Conservation (phyloP, 2,329 filamentous ascomycete species). For the Claviceps digitariae region DNA sequence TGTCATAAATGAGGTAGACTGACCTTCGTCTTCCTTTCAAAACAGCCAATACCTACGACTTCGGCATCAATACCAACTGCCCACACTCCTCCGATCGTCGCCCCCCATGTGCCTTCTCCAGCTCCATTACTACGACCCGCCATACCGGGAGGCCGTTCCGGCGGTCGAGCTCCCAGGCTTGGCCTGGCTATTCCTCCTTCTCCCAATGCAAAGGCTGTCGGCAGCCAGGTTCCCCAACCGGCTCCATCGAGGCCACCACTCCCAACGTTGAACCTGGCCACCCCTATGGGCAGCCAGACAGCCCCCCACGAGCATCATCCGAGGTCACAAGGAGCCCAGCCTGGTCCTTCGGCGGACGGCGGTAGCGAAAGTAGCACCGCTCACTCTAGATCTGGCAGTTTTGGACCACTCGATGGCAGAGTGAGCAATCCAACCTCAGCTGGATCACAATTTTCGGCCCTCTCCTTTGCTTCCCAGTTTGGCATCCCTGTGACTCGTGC, state of each 20-base stretch:
- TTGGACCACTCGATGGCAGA: conserved; percentile 61
- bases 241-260: conserved; percentile 37
- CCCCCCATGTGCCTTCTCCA: conserved; percentile 56
- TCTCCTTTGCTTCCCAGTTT: conserved; percentile 66
- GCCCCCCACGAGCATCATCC: conserved; percentile 54
- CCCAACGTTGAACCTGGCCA: conserved; percentile 73
- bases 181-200: conserved; percentile 85
- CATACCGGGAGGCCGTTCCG: conserved; percentile 55
- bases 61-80: conserved; percentile 14
- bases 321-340: conserved; percentile 37
- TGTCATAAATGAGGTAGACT: neutral
- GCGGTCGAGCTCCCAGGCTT: conserved; percentile 59
- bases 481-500: conserved; percentile 52
- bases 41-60: conserved; percentile 11
- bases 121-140: conserved; percentile 74
- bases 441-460: conserved; percentile 71
- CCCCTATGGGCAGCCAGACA: conserved; percentile 70
- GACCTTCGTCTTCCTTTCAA: neutral
- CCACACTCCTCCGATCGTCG: conserved; percentile 21
- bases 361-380: conserved; percentile 68
- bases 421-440: conserved; percentile 74
- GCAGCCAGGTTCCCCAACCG: conserved; percentile 27
- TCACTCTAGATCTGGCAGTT: conserved; percentile 74
- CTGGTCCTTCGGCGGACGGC: conserved; percentile 54
- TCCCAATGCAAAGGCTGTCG: conserved; percentile 66